Conservation (phyloP, 2,329 filamentous ascomycete species). For the Xylaria sp. region DNA sequence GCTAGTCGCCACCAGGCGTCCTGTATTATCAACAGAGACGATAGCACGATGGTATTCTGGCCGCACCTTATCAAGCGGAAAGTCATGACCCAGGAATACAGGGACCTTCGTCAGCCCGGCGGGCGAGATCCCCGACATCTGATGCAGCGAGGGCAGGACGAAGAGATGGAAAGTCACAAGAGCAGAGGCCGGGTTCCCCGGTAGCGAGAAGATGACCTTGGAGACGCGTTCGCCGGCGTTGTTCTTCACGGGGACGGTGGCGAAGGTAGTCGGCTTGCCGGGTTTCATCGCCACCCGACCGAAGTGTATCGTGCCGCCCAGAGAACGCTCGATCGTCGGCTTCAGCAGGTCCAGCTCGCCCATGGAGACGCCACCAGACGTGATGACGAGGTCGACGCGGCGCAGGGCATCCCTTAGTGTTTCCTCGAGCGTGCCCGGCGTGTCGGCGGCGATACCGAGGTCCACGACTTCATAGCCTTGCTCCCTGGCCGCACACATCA, state of each 20-base stretch:
- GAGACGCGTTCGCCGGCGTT: constrained; percentile 64
- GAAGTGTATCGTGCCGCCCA: constrained; percentile 95
- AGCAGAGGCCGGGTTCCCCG: constrained; percentile 93
- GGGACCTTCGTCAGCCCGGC: constrained; percentile 77
- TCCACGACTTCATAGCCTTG: constrained; percentile 85
- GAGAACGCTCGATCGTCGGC: constrained; percentile 88
- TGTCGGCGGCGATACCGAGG: constrained; percentile 84
- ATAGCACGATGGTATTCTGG: constrained; percentile 92
- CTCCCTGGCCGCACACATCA: constrained; percentile 79
- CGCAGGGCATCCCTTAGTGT: constrained; percentile 80
- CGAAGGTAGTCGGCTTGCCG: constrained; percentile 97
- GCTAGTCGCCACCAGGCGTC: constrained; percentile 77
- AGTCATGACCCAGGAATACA: constrained; percentile 77
- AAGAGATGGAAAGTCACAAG: constrained; percentile 95
- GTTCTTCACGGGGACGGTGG: constrained; percentile 78
- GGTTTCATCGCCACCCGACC: constrained; percentile 98
- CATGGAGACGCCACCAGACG: constrained; percentile 96
- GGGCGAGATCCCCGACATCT: constrained; percentile 74
- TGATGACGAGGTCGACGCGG: constrained; percentile 83
- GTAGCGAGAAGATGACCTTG: constrained; percentile 87
- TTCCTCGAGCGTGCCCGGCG: constrained; percentile 78
- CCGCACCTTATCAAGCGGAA: constrained; percentile 77
- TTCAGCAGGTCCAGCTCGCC: constrained; percentile 97
- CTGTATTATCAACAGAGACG: constrained; percentile 73
- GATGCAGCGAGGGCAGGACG: constrained; percentile 86